Percentiles rank a stretch among this genome's conserved stretches.
Conservation (phyloP, 2,329 filamentous ascomycete genomes). For the Xylaria sp. region DNA sequence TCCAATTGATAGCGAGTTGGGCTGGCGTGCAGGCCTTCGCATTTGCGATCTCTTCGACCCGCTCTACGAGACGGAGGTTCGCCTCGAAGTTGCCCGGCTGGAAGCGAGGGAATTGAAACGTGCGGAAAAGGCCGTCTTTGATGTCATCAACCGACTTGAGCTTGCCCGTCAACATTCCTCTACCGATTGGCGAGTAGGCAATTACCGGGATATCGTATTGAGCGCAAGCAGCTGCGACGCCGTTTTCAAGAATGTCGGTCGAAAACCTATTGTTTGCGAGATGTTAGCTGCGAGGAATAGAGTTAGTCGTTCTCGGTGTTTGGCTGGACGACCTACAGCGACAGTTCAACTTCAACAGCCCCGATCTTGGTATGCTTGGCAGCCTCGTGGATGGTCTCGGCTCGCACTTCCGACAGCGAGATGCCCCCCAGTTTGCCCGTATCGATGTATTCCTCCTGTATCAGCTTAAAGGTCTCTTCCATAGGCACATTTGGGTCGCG, state of each 20-base stretch:
- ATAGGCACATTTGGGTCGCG: conserved; percentile 57
- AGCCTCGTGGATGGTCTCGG: conserved; percentile 53
- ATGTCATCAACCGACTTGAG: conserved; percentile 59
- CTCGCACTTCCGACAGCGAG: conserved; percentile 54
- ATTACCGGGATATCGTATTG: conserved; percentile 68
- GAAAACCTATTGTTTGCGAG: conserved; percentile 61
- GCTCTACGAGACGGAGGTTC: conserved; percentile 71
- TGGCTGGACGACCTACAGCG: conserved; percentile 52
- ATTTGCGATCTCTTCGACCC: conserved; percentile 67
- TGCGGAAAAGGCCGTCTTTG: conserved; percentile 57
- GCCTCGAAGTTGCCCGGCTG: conserved; percentile 69
- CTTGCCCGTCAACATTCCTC: conserved; percentile 65
- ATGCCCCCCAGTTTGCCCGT: conserved; percentile 55
- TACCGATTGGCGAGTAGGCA: conserved; percentile 69
- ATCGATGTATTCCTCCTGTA: conserved; percentile 52
- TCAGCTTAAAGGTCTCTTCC: conserved; percentile 50
- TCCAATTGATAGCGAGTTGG: conserved; percentile 77
- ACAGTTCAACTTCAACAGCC: conserved; percentile 54
- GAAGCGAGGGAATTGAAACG: conserved; percentile 58
- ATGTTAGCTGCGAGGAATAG: conserved; percentile 58
- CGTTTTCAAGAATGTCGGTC: conserved; percentile 68
- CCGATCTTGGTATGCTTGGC: conserved; percentile 50
- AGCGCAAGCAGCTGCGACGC: conserved; percentile 64
- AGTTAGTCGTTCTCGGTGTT: conserved; percentile 58
- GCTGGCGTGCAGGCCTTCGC: conserved; percentile 69